Conservation (phyloP, 2,329 filamentous ascomycete genomes). For the Hypocreales sp. region DNA sequence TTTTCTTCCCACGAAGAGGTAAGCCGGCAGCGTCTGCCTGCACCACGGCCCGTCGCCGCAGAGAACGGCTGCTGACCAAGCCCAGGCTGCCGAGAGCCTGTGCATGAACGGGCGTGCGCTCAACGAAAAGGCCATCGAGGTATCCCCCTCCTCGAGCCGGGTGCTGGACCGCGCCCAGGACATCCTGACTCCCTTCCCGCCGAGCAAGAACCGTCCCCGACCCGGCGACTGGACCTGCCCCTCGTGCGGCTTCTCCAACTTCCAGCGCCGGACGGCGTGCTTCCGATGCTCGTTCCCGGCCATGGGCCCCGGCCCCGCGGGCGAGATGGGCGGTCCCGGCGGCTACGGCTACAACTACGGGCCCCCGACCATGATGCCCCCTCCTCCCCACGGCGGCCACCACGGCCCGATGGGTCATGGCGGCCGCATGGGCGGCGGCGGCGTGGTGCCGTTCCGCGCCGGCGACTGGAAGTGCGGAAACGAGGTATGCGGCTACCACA, state of each 20-base stretch:
- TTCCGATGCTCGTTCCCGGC: constrained; percentile 99
- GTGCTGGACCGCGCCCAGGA: constrained; percentile 92
- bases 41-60: too few species aligned
- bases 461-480: constrained; percentile 99
- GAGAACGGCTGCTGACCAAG: constrained; percentile 1
- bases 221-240: constrained; percentile 99
- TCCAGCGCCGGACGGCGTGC: constrained; percentile 93
- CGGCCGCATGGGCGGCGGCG: constrained; percentile 65
- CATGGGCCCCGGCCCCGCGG: constrained; percentile 50
- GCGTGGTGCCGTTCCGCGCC: constrained; percentile 89
- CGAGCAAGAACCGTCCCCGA: constrained; percentile 93
- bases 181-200: constrained; percentile 92
- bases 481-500: constrained; percentile 95
- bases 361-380: constrained; percentile 68
- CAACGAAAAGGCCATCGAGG: constrained; percentile 98
- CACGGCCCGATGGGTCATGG: constrained; percentile 40
- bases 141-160: constrained; percentile 91
- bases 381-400: constrained; percentile 59
- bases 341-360: constrained; percentile 49
- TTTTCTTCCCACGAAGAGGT: constrained; percentile 99
- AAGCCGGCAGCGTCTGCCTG: constrained; percentile 21
- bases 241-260: constrained; percentile 97
- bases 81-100: constrained; percentile 82
- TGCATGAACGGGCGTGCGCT: constrained; percentile 98
- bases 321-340: constrained; percentile 42